Evolutionary conservation across 176 grass and related monocot species (phyloP), one percentile per base, ranked within the genome.

Genomic region (Oryza glumipatula): DNA sequence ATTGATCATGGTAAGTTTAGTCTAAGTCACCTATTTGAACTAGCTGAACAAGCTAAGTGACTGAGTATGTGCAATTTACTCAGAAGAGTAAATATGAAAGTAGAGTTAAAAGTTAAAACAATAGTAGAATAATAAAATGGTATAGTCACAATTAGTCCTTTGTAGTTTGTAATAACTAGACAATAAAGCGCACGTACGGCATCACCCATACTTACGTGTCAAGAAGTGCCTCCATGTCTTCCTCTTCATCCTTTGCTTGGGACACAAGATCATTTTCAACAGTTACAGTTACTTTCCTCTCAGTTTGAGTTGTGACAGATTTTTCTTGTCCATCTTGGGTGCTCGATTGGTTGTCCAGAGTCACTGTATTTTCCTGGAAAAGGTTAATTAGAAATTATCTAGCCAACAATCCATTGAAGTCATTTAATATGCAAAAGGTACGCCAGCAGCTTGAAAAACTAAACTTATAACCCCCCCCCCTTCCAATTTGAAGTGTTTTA

Each of bases 141-240:
- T 28, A 63, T 0, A 28, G 14, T 51, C 65, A 23, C 2, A 12
- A 45, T 74, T 74, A 30, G 38, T 56, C 7, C 8, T 52, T 32
- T 54, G 44, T 35, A 21, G 35, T 52, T 32, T 54, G 58, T 35
- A 21, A 47, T 38, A 86, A 52, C 30, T 17, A 14, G 52, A 44
- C 10, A 41, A 65, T 13, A 75, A 26, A 32, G 4, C 11, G 38
- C 32, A 72, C 66, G 21, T 67, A 79, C 46, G 11, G 46, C 70
- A 80, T 83, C 60, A 51, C 15, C 0, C 12, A 49, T 74, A 81
- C 88, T 74, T 92, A 99, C 97, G 86, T 94, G 84, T 88, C 94
- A 86, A 99, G 94, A 94, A 99, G 94, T 81, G 97, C 90, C 83
- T 99, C 91, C 93, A 99, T 92, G 80, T 96, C 97, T 83, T 99